Evolutionary conservation across 371 early-diverging fungal genomes (phyloP).

Genomic region (Apophysomyces elegans): DNA sequence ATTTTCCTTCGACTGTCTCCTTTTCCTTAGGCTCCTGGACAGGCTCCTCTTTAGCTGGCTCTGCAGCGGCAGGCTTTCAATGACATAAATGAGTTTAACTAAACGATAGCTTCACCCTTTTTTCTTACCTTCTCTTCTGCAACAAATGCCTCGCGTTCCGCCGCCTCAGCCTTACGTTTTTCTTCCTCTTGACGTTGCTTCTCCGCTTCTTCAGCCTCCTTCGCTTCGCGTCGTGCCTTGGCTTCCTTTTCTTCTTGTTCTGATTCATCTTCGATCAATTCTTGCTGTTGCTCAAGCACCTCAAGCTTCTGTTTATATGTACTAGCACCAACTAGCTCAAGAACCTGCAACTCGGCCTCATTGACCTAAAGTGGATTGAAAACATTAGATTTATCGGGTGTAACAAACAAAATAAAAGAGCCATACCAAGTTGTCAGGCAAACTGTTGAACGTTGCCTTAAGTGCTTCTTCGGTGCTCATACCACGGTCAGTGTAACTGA

Average conservation of each 20-base stretch:
- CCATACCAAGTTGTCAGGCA: constrained; percentile 87
- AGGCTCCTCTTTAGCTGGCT: constrained; percentile 13
- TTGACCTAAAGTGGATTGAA: constrained; percentile 43
- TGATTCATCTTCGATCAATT: constrained; percentile 90
- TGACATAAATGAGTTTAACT: too few species aligned
- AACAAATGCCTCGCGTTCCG: constrained; percentile 35
- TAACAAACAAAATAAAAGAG: not conserved
- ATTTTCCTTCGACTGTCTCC: constrained; percentile 47
- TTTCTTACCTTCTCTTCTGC: constrained; percentile 24
- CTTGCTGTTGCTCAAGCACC: constrained; percentile 94
- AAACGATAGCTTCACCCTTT: not conserved
- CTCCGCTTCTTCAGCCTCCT: constrained; percentile 53
- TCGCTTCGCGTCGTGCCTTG: constrained; percentile 55
- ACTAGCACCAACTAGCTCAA: constrained; percentile 85
- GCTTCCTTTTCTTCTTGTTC: constrained; percentile 70
- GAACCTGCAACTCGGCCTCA: constrained; percentile 88
- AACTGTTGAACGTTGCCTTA: constrained; percentile 90
- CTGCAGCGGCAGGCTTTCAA: not conserved
- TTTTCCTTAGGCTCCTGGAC: constrained; percentile 25
- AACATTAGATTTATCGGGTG: constrained; percentile 1
- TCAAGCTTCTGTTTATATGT: constrained; percentile 93
- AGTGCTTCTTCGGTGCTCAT: constrained; percentile 81
- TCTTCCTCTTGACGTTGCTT: constrained; percentile 38
- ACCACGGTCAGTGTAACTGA: constrained; percentile 76
- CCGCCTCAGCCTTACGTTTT: constrained; percentile 44